Evolutionary conservation across 257 asterid genomes (phyloP), one percentile per base, ranked within the genome.

Genomic region (Solanum corneliomulleri): DNA sequence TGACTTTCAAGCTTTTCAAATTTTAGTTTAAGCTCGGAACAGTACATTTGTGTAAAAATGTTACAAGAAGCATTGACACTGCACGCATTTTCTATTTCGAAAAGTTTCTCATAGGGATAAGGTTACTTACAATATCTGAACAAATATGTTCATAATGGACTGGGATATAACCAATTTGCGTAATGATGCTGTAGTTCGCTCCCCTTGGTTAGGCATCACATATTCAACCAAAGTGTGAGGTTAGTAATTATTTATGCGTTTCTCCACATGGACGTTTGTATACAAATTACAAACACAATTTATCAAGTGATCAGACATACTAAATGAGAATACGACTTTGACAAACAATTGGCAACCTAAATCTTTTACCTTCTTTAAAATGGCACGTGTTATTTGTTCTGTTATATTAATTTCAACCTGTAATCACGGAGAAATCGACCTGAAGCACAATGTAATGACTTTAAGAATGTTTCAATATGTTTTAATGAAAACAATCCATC

Each of bases 321-420:
- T 29, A 86, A 78, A 44, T 10, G 7, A n/a, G 35, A 76, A 7
- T 76, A 1, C 11, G 14, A 44, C 18, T 42, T 42, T 42, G 23
- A 77, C 3, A 14, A 16, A 47, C 56, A 98, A 98, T 33, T 12
- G 35, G 83, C 62, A 44, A 78, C n/a, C 60, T 25, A 25, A 78
- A 44, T 78, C 8, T 15, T 15, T 3, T 39, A 95, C 99, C 98
- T 93, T 92, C 89, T 93, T 95, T 18, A 97, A 95, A 52, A 96
- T 94, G 86, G 96, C 98, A 88, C 94, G 96, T 86, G 99, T 99
- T 86, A 97, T 95, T 80, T 95, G 97, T 90, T 97, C 98, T 9
- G 98, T 98, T 83, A 97, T 94, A 85, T 98, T 98, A 49, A 97
- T 94, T 86, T 98, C 99, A 88, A 98, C 99, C 98, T 96, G 94